Conservation (phyloP, 345 rosid species). For the Kernera saxatilis region DNA sequence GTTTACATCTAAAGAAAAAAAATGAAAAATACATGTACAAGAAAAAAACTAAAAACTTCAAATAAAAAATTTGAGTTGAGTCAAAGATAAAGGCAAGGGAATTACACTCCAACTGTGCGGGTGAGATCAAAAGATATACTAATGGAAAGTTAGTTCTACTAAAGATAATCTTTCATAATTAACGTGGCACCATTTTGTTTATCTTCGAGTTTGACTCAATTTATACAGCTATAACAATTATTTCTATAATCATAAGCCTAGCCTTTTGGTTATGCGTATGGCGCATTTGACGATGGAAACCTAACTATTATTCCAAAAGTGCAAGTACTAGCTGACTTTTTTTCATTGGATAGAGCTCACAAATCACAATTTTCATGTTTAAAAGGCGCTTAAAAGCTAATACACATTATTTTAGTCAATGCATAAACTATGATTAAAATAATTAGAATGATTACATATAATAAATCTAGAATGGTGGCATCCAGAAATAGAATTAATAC, state of each 20-base stretch:
- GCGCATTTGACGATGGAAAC: constrained; percentile 6
- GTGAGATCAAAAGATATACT: constrained; percentile 17
- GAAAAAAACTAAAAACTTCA: not conserved
- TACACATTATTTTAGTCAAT: not conserved
- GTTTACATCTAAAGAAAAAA: not conserved
- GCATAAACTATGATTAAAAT: not conserved
- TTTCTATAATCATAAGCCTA: constrained; percentile 2
- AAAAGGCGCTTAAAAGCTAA: not conserved
- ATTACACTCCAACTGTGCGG: constrained; percentile 1
- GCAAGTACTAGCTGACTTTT: constrained; percentile 16
- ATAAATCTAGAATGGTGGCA: not conserved
- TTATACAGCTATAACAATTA: not conserved
- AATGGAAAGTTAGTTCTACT: not conserved
- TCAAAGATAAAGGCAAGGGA: not conserved
- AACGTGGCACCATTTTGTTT: constrained; percentile 14
- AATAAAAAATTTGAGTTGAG: not conserved
- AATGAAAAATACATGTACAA: not conserved
- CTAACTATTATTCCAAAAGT: constrained; percentile 24
- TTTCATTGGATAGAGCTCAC: constrained; percentile 10
- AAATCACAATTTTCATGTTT: constrained; percentile 6
- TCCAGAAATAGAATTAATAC: not conserved
- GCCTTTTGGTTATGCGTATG: constrained; percentile 4
- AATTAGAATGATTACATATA: not conserved
- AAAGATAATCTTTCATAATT: not conserved
- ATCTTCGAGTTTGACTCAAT: constrained; percentile 12